Evolutionary conservation across 2,329 filamentous ascomycete species (phyloP).

Genomic region (Colletotrichum limetticola): DNA sequence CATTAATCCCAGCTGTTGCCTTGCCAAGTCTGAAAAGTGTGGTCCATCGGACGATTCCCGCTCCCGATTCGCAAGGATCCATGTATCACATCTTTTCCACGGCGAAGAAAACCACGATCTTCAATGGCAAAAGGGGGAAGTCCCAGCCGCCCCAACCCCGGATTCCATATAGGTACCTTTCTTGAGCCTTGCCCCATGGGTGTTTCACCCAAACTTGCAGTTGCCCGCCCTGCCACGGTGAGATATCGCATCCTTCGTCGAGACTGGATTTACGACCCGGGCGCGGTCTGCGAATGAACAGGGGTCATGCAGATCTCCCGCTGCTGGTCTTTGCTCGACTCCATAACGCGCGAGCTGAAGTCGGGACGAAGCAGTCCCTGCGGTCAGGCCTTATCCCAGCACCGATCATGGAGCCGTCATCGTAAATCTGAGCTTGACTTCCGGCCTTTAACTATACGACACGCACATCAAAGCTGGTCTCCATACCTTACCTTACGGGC

Average conservation of each 20-base stretch:
- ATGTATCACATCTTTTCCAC: neutral
- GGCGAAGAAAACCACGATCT: neutral
- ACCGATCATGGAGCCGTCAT: neutral
- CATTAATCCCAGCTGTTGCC: neutral
- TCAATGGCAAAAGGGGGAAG: neutral
- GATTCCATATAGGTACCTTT: neutral
- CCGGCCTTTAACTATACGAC: neutral
- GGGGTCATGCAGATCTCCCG: conserved; percentile 35
- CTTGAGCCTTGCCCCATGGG: neutral
- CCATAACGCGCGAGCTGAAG: neutral
- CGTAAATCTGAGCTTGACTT: neutral
- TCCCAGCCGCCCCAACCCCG: neutral
- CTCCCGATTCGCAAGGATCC: neutral
- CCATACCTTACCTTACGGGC: neutral
- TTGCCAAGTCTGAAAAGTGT: neutral
- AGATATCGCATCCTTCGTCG: neutral
- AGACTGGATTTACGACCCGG: neutral
- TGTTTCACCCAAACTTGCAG: neutral
- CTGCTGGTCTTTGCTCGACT: neutral
- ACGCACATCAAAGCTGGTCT: neutral
- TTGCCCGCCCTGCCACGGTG: neutral
- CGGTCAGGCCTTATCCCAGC: neutral
- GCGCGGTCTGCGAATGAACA: neutral
- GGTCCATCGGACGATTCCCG: neutral
- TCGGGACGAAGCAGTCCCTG: neutral